Evolutionary conservation across 2,329 filamentous ascomycete genomes (phyloP), one percentile per base, ranked within the genome.

Genomic region (Arthrobotrys musiformis): DNA sequence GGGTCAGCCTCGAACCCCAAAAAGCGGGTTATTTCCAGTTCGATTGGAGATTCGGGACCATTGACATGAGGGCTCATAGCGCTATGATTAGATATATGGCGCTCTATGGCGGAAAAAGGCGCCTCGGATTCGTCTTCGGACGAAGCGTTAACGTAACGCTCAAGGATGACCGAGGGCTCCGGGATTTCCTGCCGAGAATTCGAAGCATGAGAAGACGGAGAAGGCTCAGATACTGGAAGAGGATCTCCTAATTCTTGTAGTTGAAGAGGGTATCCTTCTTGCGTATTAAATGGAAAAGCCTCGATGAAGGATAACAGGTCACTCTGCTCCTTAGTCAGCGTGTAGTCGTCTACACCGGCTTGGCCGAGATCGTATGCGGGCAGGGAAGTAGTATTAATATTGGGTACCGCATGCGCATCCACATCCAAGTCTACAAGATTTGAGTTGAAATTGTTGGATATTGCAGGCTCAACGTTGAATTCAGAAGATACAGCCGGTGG

Each of bases 71-170:
- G 62, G 30, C 54, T 68, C 37, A 48, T 37, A 11, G 64, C 30
- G 8, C 24, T 37, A 6, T 70, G 28, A 4, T 54, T 33, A 15
- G 69, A 54, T 40, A 77, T 50, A 40, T 77, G 66, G 2, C 44
- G 60, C 26, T 77, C 64, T 24, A 77, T 77, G 2, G 73, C 73
- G 22, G 73, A 58, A n/a, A 77, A 77, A 4, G 66, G 73, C 4
- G 60, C 73, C 33, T 77, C 73, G 2, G 42, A 77, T 26, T 77
- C 73, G 73, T 77, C 73, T 19, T 77, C 73, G 3, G 66, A 77
- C 6, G 66, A 70, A 13, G 73, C 64, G 11, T 67, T 70, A 13
- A 77, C 66, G 66, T 77, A 77, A 48, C 73, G 50, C 19, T 77
- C 37, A 5, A 77, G 40, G n/a, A 77, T 77, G 2, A 70, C 73